Base-by-base conservation (phyloP, 2,329 filamentous ascomycete genomes). In the Hypoxylon sp. region DNA sequence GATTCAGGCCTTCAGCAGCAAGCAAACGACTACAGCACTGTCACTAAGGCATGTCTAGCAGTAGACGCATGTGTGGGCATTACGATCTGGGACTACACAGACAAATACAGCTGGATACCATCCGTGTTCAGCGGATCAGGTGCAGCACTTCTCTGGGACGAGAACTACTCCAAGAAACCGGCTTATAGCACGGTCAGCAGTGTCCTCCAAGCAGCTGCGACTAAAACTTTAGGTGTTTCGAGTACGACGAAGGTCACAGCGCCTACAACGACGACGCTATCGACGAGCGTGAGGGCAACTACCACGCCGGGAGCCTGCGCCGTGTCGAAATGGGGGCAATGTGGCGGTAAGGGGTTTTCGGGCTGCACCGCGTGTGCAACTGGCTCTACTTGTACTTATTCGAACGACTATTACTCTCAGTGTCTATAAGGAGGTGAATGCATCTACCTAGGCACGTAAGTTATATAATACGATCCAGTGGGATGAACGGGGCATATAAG, bases 61-160 rank as follows among this genome's bases (percentile, higher is more conserved):
- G 74, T 77, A 31, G 61, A 69, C 30, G 70, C 70, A 46, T 85
- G 82, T 70, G 75, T 84, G 2, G 83, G 82, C 11, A 77, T 84
- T 25, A 84, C 81, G 11, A 76, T 83, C 51, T 83, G 82, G 82
- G 78, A 79, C 72, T 82, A 79, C 66, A 78, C 78, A 44, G 82
- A 83, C 74, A 81, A 80, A 75, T 80, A 82, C 73, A 78, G 75
- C 55, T 83, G 81, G 82, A 75, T 83, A 42, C 81, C 81, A 3
- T 40, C 48, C 6, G 78, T 76, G 48, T 82, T 82, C 74, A 35
- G 67, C 25, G 81, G 82, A 33, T 54, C 76, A 30, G 81, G 82
- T 6, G 79, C 78, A 31, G 81, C 81, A 46, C 77, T 79, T 14
- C 69, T 82, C 63, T 83, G 79, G 71, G 77, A 82, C 62, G 74